Base-by-base conservation (phyloP, 192 early-diverging fungal genomes). In the Chytriomyces hyalinus region DNA sequence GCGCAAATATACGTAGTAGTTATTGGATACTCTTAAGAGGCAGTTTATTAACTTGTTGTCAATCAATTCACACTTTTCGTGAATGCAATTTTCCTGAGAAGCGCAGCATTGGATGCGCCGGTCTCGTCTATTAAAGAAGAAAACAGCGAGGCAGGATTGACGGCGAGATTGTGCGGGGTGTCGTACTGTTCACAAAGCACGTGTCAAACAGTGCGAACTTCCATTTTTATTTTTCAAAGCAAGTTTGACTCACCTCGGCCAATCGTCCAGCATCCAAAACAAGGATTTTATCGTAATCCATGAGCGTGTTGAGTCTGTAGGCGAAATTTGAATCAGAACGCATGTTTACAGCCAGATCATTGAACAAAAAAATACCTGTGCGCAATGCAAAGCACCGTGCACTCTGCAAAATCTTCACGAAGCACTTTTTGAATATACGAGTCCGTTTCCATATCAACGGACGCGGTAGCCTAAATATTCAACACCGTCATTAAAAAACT, bases 381-480 rank as follows among this genome's bases (percentile, higher is more conserved):
- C 7, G 95, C 95, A 81, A 96, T 93, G 60, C 90, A 91, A 43
- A 96, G 73, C 47, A 96, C 76, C 1, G 95, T 91, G 8, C 90
- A 87, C 49, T 90, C 66, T 36, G 81, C 77, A 61, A 87, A 86
- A 49, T 91, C 86, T 24, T 65, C 57, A 46, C 92, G 91, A 61
- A 96, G 92, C 0, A 92, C 92, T 45, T 81, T 76, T 78, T 96
- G 94, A 78, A 96, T 96, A 48, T 84, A 84, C 11, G 82, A 84
- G 72, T 97, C 95, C 20, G 92, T 94, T 71, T 89, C 83, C 78
- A 90, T 89, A 71, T 96, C 95, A 1, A 94, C 92, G 5, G 88
- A 89, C 22, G 92, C 94, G 0, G 94, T 95, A 0, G 94, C 94
- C 57, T 78, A 70, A 45, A 75, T 73, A 7, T 75, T 44, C 13